phyloP scores from a whole-genome alignment of 257 asterid species.

The Nicotiana tabacum region DNA sequence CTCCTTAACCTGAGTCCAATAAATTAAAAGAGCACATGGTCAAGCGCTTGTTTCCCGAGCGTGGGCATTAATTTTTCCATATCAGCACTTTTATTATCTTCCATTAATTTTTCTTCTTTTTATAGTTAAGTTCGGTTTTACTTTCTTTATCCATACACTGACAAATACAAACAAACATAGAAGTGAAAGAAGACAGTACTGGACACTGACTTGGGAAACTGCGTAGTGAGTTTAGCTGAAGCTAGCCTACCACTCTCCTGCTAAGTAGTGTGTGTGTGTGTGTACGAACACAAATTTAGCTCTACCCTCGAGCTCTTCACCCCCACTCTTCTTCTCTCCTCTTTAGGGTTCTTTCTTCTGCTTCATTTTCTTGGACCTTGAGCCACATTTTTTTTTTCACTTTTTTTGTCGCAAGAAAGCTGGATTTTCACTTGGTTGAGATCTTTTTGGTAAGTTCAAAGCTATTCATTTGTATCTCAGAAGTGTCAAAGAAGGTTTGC shows the following conservation, averaged over 20 bases:
- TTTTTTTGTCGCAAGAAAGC: neutral
- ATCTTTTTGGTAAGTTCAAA: neutral
- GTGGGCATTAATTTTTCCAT: neutral
- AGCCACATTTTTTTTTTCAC: neutral
- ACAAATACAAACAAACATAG: neutral
- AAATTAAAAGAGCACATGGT: too few species aligned
- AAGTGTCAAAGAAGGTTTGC: neutral
- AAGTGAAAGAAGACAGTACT: conserved; percentile 1
- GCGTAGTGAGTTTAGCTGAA: neutral
- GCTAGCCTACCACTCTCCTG: neutral
- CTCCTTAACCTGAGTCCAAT: too few species aligned
- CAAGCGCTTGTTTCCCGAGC: neutral
- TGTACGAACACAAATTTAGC: neutral
- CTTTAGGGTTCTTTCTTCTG: neutral
- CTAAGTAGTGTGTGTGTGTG: neutral
- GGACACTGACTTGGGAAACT: neutral
- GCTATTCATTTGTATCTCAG: neutral
- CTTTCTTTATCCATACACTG: neutral
- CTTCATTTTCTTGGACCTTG: neutral
- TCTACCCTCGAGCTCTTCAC: neutral
- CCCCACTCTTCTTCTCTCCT: neutral
- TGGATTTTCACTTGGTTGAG: conserved; percentile 5
- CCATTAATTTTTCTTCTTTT: neutral
- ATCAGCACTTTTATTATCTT: neutral
- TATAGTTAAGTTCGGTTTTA: conserved; percentile 7